Base-by-base conservation (phyloP, 176 grass and related monocot species). In the Oryza brachyantha region DNA sequence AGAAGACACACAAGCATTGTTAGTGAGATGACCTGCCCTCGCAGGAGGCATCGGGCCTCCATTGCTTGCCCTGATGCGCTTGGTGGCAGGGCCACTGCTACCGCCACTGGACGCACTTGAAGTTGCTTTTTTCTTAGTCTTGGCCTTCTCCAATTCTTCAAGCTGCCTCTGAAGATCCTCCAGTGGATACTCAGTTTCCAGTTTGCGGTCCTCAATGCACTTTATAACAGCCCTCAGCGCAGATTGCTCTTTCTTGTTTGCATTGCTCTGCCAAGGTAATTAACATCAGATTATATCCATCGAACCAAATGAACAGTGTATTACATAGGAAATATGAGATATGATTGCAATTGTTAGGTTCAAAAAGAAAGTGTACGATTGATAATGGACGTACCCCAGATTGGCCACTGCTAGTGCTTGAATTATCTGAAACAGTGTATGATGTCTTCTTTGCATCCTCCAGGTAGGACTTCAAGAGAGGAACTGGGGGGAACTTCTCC, bases 141-240 rank as follows among this genome's bases (percentile, higher is more conserved):
- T 97, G 70, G 82, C 81, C 76, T 90, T 97, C 84, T 97, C 94
- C 22, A 97, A 75, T 37, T 86, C 87, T 86, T 97, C 94, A 21
- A 97, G 94, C 46, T 86, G 89, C 82, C 90, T 97, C 64, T 81
- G 86, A 50, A 97, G 91, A 73, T 84, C 84, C 28, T 87, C 84
- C 31, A 82, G 45, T 39, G 94, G 82, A 81, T 93, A 93, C 63
- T 93, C 91, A 27, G 94, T 84, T 70, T 97, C 89, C 7, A 97
- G 86, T 38, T 93, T 93, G 74, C 68, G 94, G 46, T 97, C 94
- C 78, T 97, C 91, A 42, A 97, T 89, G 68, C 94, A 97, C 81
- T 97, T 97, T 60, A 97, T 97, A 22, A 90, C 91, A 79, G 94
- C 91, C 13, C 94, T 73, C 9, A 97, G 36, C 0, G 82, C 88